Evolutionary conservation across 805 yeast genomes (phyloP).

Genomic region (Yarrowia divulgata): DNA sequence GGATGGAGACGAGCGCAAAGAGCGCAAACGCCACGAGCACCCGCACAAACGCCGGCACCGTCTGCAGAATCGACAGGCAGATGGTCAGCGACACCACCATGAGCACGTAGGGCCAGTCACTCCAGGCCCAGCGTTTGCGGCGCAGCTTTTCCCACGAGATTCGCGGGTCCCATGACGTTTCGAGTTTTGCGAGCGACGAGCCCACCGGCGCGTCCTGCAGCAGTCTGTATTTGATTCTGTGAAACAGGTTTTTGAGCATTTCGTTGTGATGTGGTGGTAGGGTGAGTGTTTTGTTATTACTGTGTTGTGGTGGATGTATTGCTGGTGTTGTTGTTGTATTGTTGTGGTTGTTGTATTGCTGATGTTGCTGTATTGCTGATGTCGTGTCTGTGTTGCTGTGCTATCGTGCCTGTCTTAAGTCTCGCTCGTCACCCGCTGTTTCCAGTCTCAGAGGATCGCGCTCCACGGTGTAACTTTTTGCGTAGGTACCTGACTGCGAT

Average conservation of each 20-base stretch:
- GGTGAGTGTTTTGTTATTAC: background rate
- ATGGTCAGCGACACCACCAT: conserved; percentile 59
- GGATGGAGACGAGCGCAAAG: conserved; percentile 62
- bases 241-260: conserved; percentile 42
- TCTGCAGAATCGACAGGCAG: conserved; percentile 53
- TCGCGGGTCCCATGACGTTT: conserved; percentile 49
- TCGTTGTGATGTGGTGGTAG: background rate
- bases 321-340: background rate
- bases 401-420: background rate
- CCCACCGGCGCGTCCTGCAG: conserved; percentile 52
- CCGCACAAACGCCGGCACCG: conserved; percentile 48
- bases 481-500: conserved; percentile 27
- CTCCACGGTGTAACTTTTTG: conserved; percentile 26
- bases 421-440: background rate
- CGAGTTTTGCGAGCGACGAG: conserved; percentile 47
- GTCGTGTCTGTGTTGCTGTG: background rate
- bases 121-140: conserved; percentile 42
- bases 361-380: background rate
- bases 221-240: conserved; percentile 45
- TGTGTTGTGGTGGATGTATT: background rate
- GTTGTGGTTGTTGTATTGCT: background rate
- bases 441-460: conserved; percentile 29
- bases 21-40: conserved; percentile 54
- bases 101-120: conserved; percentile 61
- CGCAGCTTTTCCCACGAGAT: conserved; percentile 49